These are phyloP conservation scores for Fusarium ramigenum DNA, from an alignment of 2,329 filamentous ascomycete species.

Conservation along the genomic window DNA sequence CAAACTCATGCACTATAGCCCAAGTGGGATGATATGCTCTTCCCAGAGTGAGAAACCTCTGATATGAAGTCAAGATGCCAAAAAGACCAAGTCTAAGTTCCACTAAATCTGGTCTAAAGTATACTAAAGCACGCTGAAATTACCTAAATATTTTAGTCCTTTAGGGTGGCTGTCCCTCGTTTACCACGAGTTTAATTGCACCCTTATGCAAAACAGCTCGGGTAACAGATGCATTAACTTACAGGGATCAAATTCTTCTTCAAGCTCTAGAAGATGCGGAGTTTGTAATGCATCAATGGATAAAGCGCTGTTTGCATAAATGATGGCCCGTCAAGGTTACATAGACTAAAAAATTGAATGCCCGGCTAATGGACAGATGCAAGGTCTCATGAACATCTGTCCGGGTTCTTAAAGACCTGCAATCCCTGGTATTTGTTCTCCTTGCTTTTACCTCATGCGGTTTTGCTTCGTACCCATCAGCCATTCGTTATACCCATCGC, in stretches of 20 bases:
- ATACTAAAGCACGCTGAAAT: neutral
- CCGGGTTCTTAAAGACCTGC: neutral
- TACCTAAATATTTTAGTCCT: neutral
- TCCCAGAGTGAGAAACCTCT: neutral
- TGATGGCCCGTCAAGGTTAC: neutral
- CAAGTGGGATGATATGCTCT: neutral
- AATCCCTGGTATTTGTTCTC: neutral
- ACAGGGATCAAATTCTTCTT: neutral
- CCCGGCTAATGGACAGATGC: neutral
- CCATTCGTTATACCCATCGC: neutral
- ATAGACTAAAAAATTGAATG: neutral
- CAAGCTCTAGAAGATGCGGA: neutral
- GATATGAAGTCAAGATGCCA: rapidly evolving
- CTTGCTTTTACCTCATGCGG: neutral
- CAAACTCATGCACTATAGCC: neutral
- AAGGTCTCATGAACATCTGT: too few species aligned
- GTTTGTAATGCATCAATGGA: neutral
- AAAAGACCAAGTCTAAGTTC: neutral
- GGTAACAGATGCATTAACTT: neutral
- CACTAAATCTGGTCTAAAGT: neutral
- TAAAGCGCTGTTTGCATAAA: neutral
- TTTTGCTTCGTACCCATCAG: neutral
- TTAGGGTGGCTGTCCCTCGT: too few species aligned
- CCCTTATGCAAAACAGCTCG: neutral
- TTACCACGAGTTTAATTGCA: neutral